These are phyloP conservation scores for Penicillium crustosum DNA, from an alignment of 2,329 filamentous ascomycete genomes.

Conservation along the genomic window DNA sequence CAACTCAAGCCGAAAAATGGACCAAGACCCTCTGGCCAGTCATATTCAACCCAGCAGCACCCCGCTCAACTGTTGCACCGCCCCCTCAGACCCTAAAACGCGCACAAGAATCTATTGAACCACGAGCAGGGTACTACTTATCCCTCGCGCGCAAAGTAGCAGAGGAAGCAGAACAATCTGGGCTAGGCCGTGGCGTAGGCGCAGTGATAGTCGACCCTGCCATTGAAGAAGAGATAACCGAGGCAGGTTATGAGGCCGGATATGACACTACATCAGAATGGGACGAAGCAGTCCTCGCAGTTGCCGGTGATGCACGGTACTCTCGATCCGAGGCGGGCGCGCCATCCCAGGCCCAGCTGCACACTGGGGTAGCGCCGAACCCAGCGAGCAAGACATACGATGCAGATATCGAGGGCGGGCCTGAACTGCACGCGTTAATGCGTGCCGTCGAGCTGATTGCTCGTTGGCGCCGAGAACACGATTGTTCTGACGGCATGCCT, in stretches of 20 bases:
- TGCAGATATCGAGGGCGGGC: slow-evolving; percentile 43
- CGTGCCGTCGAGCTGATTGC: slow-evolving; percentile 46
- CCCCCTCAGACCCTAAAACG: slow-evolving; percentile 40
- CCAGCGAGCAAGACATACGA: slow-evolving; percentile 28
- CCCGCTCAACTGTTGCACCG: slow-evolving; percentile 44
- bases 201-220: slow-evolving; percentile 48
- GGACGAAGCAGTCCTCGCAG: slow-evolving; percentile 43
- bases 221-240: slow-evolving; percentile 30
- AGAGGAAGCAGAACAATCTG: slow-evolving; percentile 36
- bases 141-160: slow-evolving; percentile 42
- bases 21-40: slow-evolving; percentile 45
- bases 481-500: slow-evolving; percentile 2
- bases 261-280: slow-evolving; percentile 26
- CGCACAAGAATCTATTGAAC: slow-evolving; percentile 37
- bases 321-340: slow-evolving; percentile 30
- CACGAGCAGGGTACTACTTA: slow-evolving; percentile 41
- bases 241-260: slow-evolving; percentile 19
- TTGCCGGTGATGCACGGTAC: slow-evolving; percentile 48
- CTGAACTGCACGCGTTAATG: slow-evolving; percentile 50
- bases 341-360: slow-evolving; percentile 24
- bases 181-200: slow-evolving; percentile 43
- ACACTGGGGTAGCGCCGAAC: slow-evolving; percentile 24
- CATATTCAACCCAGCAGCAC: slow-evolving; percentile 46
- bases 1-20: slow-evolving; percentile 45
- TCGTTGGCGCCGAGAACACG: slow-evolving; percentile 38